Percentiles rank a stretch among this genome's conserved stretches.
Conservation (phyloP, 495 filamentous ascomycete genomes). For the Aspergillus avenaceus region DNA sequence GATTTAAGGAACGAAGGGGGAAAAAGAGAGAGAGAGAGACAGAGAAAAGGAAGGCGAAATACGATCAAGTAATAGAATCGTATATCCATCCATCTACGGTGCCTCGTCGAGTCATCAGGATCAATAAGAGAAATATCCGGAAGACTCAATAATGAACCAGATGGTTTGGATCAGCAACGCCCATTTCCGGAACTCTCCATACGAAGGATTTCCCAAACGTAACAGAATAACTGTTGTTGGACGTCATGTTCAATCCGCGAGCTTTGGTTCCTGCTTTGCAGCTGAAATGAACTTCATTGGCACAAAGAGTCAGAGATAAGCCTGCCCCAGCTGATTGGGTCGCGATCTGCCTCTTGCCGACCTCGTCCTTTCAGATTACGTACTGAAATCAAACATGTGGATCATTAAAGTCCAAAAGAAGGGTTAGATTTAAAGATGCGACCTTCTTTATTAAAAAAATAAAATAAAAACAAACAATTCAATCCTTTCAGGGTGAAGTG, state of each 20-base stretch:
- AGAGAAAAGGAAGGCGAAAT: background rate
- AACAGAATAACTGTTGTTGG: constrained; percentile 17
- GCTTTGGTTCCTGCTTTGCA: constrained; percentile 5
- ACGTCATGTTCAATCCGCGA: constrained; percentile 1
- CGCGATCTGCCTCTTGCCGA: constrained; percentile 8
- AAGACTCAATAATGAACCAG: background rate
- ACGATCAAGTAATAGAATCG: background rate
- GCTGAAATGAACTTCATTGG: constrained; percentile 4
- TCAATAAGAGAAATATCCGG: constrained; percentile 15
- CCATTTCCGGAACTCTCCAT: constrained; percentile 13
- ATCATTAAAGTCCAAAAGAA: background rate
- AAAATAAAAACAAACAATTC: no score
- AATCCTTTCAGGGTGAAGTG: background rate
- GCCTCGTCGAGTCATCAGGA: constrained; percentile 13
- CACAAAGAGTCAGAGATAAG: constrained; percentile 17
- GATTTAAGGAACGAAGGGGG: background rate
- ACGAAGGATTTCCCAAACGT: constrained; percentile 22
- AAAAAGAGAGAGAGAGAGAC: background rate
- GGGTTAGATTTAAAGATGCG: no score
- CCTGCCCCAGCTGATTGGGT: constrained; percentile 20
- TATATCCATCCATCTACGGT: background rate
- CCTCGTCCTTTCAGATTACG: constrained; percentile 23
- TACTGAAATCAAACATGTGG: constrained; percentile 14
- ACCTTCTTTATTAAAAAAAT: no score
- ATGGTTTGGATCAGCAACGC: constrained; percentile 12